Evolutionary conservation across 495 filamentous ascomycete species (phyloP), one percentile per base, ranked within the genome.

Genomic region (Chaetomium fimeti): DNA sequence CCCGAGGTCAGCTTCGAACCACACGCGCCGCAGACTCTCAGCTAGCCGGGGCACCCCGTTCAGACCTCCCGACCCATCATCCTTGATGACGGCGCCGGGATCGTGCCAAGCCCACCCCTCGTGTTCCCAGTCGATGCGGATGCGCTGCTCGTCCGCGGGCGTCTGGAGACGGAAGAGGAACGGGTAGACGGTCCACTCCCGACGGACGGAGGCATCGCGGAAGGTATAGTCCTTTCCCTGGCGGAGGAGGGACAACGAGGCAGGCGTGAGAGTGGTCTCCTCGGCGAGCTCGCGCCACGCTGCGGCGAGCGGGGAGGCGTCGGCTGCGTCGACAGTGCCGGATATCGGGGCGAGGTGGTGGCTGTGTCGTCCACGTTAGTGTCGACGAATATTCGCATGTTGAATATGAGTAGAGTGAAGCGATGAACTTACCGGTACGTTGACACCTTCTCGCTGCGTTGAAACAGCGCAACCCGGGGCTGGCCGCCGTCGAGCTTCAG

Each of bases 91-190:
- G 1, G 72, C 55, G 2, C 74, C 51, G 0, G 86, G 85, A 43
- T 83, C 75, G 65, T 85, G 79, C 83, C 86, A 89, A 24, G 73
- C 70, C 75, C 79, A 86, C 0, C 69, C 72, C 0, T 83, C 80
- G 66, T 89, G 85, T 68, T 90, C 88, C 85, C 86, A 88, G 72
- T 89, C 82, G 32, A 82, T 79, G 13, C 68, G 69, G 57, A 89
- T 86, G 8, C 68, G 72, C 40, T 71, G 60, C 63, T 77, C 76
- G 27, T 72, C 60, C 18, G 70, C 56, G 38, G 60, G 24, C 1
- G 70, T 64, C 47, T 81, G 83, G 13, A 89, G 76, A 9, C 75
- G 75, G 65, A 85, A 90, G 1, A 79, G 78, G 65, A 89, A 89
- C 3, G 87, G 85, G 57, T 85, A 77, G 47, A 90, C 76, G 8